Percentiles rank a stretch among this genome's conserved stretches.
Evolutionary conservation across 2,329 filamentous ascomycete genomes (phyloP).

Genomic region (Fusarium sp.): DNA sequence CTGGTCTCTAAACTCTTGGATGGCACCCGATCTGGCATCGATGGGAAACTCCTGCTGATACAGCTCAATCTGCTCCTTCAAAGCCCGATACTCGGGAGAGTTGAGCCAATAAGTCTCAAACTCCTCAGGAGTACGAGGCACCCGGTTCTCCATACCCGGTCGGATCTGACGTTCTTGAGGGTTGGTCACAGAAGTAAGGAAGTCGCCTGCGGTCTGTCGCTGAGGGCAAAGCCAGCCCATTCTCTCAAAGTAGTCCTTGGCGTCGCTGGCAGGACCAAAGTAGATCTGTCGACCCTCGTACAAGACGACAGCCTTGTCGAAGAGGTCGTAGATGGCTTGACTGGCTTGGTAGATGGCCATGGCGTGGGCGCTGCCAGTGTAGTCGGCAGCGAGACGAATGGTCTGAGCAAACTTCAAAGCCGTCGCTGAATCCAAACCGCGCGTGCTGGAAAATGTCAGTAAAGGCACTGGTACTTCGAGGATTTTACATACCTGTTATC

Average conservation of each 20-base stretch:
- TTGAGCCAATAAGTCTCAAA: conserved; percentile 1
- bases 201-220: not conserved
- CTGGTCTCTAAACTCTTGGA: not conserved
- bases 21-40: not conserved
- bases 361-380: not conserved
- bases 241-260: not conserved
- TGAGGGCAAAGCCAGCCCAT: not conserved
- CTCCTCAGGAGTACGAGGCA: not conserved
- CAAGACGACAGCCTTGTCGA: not conserved
- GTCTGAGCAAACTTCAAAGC: not conserved
- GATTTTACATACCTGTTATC: not conserved
- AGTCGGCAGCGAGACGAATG: not conserved
- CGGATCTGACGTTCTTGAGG: not conserved
- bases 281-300: not conserved
- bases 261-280: not conserved
- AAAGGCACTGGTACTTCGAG: too few relatives aligned
- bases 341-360: not conserved
- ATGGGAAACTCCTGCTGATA: not conserved
- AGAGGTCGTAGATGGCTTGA: not conserved
- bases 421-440: not conserved
- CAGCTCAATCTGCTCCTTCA: conserved; percentile 1
- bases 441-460: not conserved
- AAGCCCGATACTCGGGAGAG: not conserved
- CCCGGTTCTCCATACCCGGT: not conserved
- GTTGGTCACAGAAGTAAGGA: not conserved